Evolutionary conservation across 2,329 filamentous ascomycete species (phyloP), one percentile per base, ranked within the genome.

Genomic region (Pyrenophora seminiperda): DNA sequence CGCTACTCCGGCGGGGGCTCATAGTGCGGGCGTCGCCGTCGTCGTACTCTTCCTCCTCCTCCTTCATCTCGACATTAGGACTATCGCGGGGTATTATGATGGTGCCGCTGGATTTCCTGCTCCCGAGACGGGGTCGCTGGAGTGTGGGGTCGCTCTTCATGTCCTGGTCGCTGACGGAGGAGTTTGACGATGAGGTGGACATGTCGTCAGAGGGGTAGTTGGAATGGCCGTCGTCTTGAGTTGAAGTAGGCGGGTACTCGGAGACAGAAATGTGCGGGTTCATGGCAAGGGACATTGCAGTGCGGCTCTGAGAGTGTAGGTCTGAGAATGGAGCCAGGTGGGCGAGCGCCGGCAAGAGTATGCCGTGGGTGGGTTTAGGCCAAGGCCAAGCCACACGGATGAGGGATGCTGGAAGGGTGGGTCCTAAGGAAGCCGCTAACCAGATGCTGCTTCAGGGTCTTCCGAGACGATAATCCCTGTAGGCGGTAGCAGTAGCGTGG

Each of bases 1-100:
- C 91, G 65, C 88, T 95, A 58, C 91, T 96, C 65, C 93, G 81
- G 62, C 93, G 81, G 2, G 93, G 93, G 71, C 92, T 97, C 93
- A 99, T 97, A 54, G 91, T 89, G 66, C 93, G 81, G 54, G 94
- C 92, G 72, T 97, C 92, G 71, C 91, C 89, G 18, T 91, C 88
- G 19, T 91, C 90, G 62, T 91, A 89, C 56, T 90, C 82, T 55
- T 88, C 83, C 57, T 90, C 86, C 53, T 87, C 83, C 57, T 90
- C 86, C 54, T 87, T 77, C 29, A 89, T 83, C 59, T 90, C 88
- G 53, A 90, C 84, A 51, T 87, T 84, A 15, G 83, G 84, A 64
- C 83, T 88, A 67, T 93, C 89, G 61, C 90, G 84, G 29, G 88
- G 87, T 31, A 95, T 88, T 57, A 92, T 89, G 58, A 94, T 87